phyloP scores from a whole-genome alignment of 2,329 filamentous ascomycete genomes.

The Fusarium sp. region DNA sequence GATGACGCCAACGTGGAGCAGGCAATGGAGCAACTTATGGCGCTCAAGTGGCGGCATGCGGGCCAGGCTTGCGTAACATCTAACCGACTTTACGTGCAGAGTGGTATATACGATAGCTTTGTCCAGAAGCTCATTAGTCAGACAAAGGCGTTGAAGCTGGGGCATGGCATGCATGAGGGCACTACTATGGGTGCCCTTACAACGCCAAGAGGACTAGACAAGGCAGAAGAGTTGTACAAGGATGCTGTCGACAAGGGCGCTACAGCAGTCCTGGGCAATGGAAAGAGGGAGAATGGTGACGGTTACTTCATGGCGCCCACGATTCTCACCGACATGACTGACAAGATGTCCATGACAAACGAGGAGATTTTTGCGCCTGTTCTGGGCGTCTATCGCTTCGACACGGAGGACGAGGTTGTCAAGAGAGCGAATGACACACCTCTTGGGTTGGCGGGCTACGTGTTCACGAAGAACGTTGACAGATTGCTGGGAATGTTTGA shows the following conservation, averaged over 20 bases:
- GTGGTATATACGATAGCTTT: conserved; percentile 65
- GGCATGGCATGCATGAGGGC: conserved; percentile 16
- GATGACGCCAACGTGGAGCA: conserved; percentile 75
- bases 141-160: conserved; percentile 10
- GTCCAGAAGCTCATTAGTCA: conserved; percentile 2
- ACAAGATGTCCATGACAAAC: conserved; percentile 1
- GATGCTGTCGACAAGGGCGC: conserved; percentile 25
- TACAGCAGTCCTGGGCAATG: background rate
- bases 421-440: conserved; percentile 19
- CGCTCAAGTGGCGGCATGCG: conserved; percentile 75
- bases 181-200: conserved; percentile 31
- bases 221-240: conserved; percentile 16
- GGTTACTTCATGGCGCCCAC: conserved; percentile 36
- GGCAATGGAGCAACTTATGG: conserved; percentile 71
- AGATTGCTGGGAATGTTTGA: conserved; percentile 25
- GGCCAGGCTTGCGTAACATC: conserved; percentile 78
- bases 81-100: conserved; percentile 70
- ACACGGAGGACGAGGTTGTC: conserved; percentile 31
- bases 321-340: conserved; percentile 17
- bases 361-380: conserved; percentile 37
- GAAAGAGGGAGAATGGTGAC: background rate
- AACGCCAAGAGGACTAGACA: conserved; percentile 16
- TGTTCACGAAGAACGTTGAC: conserved; percentile 26
- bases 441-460: conserved; percentile 29
- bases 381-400: conserved; percentile 24